These are phyloP conservation scores for Fusarium burgessii DNA, from an alignment of 2,329 filamentous ascomycete species.

Conservation along the genomic window DNA sequence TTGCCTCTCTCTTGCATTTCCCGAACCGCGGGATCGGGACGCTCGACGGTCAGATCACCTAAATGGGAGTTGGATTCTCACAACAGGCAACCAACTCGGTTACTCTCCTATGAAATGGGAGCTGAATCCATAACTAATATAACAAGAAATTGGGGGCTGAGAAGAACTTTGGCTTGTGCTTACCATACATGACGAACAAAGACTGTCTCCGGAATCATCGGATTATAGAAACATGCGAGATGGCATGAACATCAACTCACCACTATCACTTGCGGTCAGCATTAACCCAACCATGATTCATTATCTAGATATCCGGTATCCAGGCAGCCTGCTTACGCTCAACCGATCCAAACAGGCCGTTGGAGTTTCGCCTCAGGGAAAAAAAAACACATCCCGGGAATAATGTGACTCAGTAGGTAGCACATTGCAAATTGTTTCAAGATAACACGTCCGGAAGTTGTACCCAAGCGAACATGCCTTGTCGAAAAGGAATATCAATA, in stretches of 20 bases:
- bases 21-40: conserved; percentile 37
- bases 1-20: conserved; percentile 30
- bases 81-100: conserved; percentile 24
- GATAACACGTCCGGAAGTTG: conserved; percentile 26
- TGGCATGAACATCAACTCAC: conserved; percentile 3
- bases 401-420: conserved; percentile 21
- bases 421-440: neutral
- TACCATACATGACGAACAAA: conserved; percentile 1
- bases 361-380: neutral
- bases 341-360: conserved; percentile 3
- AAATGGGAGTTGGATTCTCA: conserved; percentile 12
- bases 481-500: conserved; percentile 4
- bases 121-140: conserved; percentile 10
- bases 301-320: neutral
- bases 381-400: conserved; percentile 10
- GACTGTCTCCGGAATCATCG: neutral
- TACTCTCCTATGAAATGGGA: conserved; percentile 1
- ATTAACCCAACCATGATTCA: conserved; percentile 10
- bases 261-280: conserved; percentile 15
- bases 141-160: conserved; percentile 9
- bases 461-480: conserved; percentile 18
- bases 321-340: conserved; percentile 26
- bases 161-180: conserved; percentile 11
- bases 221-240: conserved; percentile 2
- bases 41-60: conserved; percentile 19